phyloP scores from a whole-genome alignment of 441 rosid species.

The Populus tomentosa region DNA sequence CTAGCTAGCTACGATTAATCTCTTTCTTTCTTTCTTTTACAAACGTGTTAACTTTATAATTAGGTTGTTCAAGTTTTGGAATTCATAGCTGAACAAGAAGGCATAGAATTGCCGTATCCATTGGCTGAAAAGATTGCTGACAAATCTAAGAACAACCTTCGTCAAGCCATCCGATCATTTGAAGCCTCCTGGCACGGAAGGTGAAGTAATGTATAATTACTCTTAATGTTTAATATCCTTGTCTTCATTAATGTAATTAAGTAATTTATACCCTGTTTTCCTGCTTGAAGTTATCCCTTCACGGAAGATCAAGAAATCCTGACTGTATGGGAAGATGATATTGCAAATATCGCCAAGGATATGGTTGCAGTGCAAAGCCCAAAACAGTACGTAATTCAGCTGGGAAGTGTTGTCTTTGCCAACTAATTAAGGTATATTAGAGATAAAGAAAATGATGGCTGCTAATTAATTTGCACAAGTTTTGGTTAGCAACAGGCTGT shows the following conservation, averaged over 20 bases:
- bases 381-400: constrained; percentile 37
- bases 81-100: constrained; percentile 47
- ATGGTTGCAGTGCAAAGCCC: constrained; percentile 57
- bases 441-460: no score
- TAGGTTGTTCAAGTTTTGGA: constrained; percentile 50
- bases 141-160: constrained; percentile 47
- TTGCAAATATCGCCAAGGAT: constrained; percentile 51
- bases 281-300: constrained; percentile 37
- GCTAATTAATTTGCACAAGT: neutral
- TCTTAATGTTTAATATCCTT: neutral
- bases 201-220: constrained; percentile 2
- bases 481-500: constrained; percentile 34
- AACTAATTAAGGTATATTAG: no score
- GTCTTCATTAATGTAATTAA: neutral
- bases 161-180: constrained; percentile 65
- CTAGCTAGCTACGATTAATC: neutral
- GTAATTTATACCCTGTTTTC: no score
- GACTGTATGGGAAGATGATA: constrained; percentile 68
- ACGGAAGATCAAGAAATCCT: constrained; percentile 36
- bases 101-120: constrained; percentile 31
- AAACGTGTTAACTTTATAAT: neutral
- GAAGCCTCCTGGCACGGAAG: constrained; percentile 49
- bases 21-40: neutral
- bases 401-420: no score
- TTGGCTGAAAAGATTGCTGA: constrained; percentile 42